Conservation (phyloP, 768 basidiomycete genomes). For the Calocybe indica region DNA sequence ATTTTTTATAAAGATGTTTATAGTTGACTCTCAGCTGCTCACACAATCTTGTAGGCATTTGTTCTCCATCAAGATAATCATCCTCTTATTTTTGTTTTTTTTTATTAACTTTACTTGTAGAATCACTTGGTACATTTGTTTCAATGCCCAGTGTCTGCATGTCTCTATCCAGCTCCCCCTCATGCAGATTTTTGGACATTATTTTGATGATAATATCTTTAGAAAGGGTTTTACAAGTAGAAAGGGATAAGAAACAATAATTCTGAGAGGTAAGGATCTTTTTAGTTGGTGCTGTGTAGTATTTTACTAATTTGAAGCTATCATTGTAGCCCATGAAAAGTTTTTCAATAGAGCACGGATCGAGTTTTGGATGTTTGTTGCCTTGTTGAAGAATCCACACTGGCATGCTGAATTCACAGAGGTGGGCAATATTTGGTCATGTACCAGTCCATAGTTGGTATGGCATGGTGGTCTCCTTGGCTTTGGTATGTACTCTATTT, state of each 20-base stretch:
- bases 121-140: no score
- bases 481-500: constrained; percentile 13
- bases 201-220: not conserved
- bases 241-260: not conserved
- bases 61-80: no score
- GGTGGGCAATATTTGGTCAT: constrained; percentile 17
- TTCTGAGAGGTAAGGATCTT: not conserved
- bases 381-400: not conserved
- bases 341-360: not conserved
- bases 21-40: no score
- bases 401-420: constrained; percentile 12
- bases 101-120: no score
- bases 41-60: no score
- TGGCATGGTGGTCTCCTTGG: constrained; percentile 17
- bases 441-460: constrained; percentile 12
- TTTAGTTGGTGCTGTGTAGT: not conserved
- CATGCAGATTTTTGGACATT: not conserved
- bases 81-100: no score
- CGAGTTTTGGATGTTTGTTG: constrained; percentile 1
- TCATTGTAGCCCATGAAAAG: not conserved
- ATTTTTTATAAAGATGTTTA: no score
- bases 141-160: no score
- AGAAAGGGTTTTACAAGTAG: not conserved
- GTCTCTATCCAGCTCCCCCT: no score
- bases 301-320: not conserved